Evolutionary conservation across 1,284 basidiomycete species (phyloP).

Genomic region (Puccinia polysora): DNA sequence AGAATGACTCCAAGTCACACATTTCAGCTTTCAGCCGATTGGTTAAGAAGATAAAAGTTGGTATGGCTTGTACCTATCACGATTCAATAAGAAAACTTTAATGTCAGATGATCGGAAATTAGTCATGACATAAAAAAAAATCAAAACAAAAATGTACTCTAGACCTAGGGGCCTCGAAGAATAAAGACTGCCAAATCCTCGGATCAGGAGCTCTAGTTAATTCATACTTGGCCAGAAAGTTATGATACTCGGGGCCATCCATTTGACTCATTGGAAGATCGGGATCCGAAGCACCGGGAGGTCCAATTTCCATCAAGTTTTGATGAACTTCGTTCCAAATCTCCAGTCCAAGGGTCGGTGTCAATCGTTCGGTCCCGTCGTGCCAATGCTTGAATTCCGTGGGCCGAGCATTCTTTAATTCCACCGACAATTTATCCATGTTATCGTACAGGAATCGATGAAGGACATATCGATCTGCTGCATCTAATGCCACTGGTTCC

Average conservation of each 20-base stretch:
- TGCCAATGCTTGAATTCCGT: conserved; percentile 29
- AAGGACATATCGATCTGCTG: conserved; percentile 71
- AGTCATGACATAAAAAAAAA: too few relatives aligned
- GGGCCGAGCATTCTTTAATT: conserved; percentile 59
- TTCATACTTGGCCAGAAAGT: conserved; percentile 22
- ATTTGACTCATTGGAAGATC: conserved; percentile 14
- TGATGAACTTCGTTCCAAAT: conserved; percentile 72
- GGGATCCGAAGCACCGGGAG: conserved; percentile 61
- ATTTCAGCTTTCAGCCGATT: conserved; percentile 16
- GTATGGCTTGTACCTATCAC: conserved; percentile 8
- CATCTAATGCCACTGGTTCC: conserved; percentile 59
- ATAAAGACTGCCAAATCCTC: conserved; percentile 7
- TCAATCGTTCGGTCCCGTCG: conserved; percentile 51
- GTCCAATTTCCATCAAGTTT: conserved; percentile 69
- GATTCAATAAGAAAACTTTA: background rate
- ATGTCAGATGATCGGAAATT: too few relatives aligned
- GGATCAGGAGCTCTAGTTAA: conserved; percentile 13
- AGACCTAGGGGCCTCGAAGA: conserved; percentile 21
- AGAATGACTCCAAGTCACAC: conserved; percentile 34
- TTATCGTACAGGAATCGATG: conserved; percentile 77
- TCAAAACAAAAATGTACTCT: too few relatives aligned
- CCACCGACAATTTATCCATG: conserved; percentile 76
- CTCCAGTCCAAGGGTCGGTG: conserved; percentile 63
- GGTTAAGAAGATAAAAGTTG: conserved; percentile 14
- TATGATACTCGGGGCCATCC: conserved; percentile 20